A percentile compares a stretch with the other conserved stretches of the same genome.
Conservation (phyloP, 306 rosid species). For the Comarum palustre region DNA sequence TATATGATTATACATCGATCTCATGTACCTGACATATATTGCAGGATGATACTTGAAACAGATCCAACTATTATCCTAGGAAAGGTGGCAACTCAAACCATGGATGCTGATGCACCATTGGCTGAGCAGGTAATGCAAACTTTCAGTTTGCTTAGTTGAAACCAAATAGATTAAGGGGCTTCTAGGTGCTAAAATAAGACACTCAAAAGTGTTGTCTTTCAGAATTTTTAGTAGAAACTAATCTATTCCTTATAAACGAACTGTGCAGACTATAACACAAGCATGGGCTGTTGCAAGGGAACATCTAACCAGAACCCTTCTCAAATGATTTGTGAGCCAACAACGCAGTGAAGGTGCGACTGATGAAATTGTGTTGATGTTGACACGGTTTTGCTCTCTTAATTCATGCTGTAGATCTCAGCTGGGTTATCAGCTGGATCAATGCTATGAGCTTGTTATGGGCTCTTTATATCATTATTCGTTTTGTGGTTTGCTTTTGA, state of each 20-base stretch:
- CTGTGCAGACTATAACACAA: conserved; percentile 72
- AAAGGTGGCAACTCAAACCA: conserved; percentile 77
- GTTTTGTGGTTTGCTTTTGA: background rate
- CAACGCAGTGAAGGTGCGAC: background rate
- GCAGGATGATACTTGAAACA: conserved; percentile 85
- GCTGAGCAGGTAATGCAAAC: conserved; percentile 73
- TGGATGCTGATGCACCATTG: conserved; percentile 70
- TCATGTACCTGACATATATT: background rate
- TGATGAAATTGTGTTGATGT: background rate
- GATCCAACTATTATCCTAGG: conserved; percentile 73
- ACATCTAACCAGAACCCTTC: conserved; percentile 75
- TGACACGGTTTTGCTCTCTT: background rate
- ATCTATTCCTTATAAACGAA: conserved; percentile 20
- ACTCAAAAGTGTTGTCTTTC: background rate
- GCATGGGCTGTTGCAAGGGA: conserved; percentile 84
- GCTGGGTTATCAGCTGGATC: background rate
- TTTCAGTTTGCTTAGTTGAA: background rate
- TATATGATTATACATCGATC: too few species aligned
- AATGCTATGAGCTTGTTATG: background rate
- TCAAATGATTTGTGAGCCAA: conserved; percentile 39
- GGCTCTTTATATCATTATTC: background rate
- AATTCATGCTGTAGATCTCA: background rate
- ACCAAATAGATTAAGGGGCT: background rate
- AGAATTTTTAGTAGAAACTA: too few species aligned
- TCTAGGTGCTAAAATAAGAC: background rate